Base-by-base conservation (phyloP, 768 basidiomycete genomes). In the Termitomyces sp. region DNA sequence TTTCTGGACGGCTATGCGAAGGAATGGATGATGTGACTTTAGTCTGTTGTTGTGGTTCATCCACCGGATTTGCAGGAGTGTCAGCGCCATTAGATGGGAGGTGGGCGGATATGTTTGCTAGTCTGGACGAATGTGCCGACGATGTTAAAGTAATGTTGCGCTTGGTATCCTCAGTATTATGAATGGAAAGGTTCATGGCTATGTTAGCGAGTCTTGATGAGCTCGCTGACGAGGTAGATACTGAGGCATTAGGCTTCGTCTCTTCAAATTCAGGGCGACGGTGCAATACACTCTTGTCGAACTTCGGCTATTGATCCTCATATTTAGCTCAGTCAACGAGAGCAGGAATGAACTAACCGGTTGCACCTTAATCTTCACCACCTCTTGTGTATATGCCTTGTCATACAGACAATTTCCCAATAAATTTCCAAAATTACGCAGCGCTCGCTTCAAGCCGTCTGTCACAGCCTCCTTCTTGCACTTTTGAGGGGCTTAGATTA, bases 391-490 rank as follows among this genome's bases (percentile, higher is more conserved):
- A 69, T 93, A 98, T 6, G 80, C 70, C 73, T 96, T 97, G 74
- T 98, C 97, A 65, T 98, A 98, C n/a, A 98, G 72, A 70, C 97
- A 99, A 64, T 97, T 96, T 1, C 97, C 97, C 16, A 98, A 77
- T 2, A 98, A 75, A 67, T 95, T 97, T 40, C 97, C 97, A 67
- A 98, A 99, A 61, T 85, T 92, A 25, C 93, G 79, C 9, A 99
- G 78, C 1, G 94, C 84, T 32, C 96, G 86, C 71, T 99, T 99
- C 53, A 96, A 74, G 0, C 81, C 96, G 63, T 99, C 97, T 0
- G 97, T 99, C 0, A 98, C 88, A 1, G 97, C 95, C 68, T 98
- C 97, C 64, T 99, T 99, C 79, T 98, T 98, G 67, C 91, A 94
- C 97, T 99, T 63, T 35, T 37, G 7, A 56, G 54, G 16, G 46